Evolutionary conservation across 2,329 filamentous ascomycete species (phyloP), one percentile per base, ranked within the genome.

Genomic region (Talaromyces sp.): DNA sequence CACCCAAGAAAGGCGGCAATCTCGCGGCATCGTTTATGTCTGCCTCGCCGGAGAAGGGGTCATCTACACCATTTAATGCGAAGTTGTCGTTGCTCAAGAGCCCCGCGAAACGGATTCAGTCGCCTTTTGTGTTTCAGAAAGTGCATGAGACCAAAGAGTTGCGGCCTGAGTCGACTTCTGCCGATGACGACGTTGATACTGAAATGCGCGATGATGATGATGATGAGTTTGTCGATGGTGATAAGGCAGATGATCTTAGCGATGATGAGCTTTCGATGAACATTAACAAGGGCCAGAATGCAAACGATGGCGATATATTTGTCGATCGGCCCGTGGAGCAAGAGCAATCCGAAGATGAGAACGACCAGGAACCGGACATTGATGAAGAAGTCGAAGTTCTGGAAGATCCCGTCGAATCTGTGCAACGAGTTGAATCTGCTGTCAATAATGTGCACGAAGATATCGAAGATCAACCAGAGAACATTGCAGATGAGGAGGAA

Each of bases 51-150:
- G 64, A 70, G 5, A 75, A 76, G 60, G 65, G 71, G 18, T 33
- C 48, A 18, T 69, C 73, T 1, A 72, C 76, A 1, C 74, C 75
- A 2, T 70, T 76, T 11, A 77, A 75, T 54, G 68, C 68, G 25
- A 66, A 73, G 60, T 60, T 68, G 11, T 77, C 76, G 11, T 66
- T 80, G 6, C 69, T 81, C 16, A 73, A 77, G 65, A 80, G 77
- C 56, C 79, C 80, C 7, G 78, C 79, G 1, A 78, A 78, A 64
- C 75, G 77, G 55, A 71, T 77, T 25, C 68, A 70, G 8, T 77
- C 77, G 4, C 76, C 78, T 0, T 64, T 64, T 33, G 54, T 64
- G 2, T 74, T 75, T 60, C 80, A 78, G 57, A 61, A 52, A 28
- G 21, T 61, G 28, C 33, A 60, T 40, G 48, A 33, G 7, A n/a